Conservation (phyloP, 2,329 filamentous ascomycete genomes). For the Aspergillus brunneoviolaceus region DNA sequence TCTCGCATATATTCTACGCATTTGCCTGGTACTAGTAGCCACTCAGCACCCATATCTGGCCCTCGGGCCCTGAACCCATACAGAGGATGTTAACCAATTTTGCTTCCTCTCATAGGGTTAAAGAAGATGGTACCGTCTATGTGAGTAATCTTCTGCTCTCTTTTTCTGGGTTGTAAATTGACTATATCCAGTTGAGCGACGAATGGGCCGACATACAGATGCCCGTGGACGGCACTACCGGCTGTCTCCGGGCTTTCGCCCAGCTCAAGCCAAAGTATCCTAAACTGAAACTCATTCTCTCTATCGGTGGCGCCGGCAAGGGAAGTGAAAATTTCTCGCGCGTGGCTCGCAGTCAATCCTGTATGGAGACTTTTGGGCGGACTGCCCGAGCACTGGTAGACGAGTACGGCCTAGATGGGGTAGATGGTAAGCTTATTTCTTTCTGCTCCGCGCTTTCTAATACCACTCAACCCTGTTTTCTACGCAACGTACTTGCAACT, state of each 20-base stretch:
- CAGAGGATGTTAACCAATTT: constrained; percentile 26
- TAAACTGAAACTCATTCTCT: constrained; percentile 72
- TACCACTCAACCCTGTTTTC: too few relatives aligned
- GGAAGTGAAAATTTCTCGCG: constrained; percentile 67
- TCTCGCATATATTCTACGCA: constrained; percentile 80
- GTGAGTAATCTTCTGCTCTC: constrained; percentile 47
- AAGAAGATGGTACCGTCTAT: constrained; percentile 70
- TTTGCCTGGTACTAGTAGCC: constrained; percentile 60
- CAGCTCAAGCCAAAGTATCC: constrained; percentile 69
- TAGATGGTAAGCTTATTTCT: constrained; percentile 63
- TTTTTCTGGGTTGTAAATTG: constrained; percentile 18
- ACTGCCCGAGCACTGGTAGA: constrained; percentile 68
- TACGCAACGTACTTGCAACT: too few relatives aligned
- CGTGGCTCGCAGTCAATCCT: constrained; percentile 61
- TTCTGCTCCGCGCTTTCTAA: background rate
- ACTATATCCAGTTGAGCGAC: constrained; percentile 64
- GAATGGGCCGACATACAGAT: constrained; percentile 74
- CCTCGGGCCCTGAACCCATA: constrained; percentile 10
- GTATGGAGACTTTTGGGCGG: constrained; percentile 68
- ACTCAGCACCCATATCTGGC: constrained; percentile 17
- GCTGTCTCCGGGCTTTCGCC: constrained; percentile 71
- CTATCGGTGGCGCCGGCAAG: constrained; percentile 66
- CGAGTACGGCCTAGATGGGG: constrained; percentile 69
- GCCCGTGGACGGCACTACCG: constrained; percentile 68
- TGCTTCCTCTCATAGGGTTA: constrained; percentile 53